These are phyloP conservation scores for Pyronema omphalodes DNA, from an alignment of 495 filamentous ascomycete genomes.

Conservation along the genomic window DNA sequence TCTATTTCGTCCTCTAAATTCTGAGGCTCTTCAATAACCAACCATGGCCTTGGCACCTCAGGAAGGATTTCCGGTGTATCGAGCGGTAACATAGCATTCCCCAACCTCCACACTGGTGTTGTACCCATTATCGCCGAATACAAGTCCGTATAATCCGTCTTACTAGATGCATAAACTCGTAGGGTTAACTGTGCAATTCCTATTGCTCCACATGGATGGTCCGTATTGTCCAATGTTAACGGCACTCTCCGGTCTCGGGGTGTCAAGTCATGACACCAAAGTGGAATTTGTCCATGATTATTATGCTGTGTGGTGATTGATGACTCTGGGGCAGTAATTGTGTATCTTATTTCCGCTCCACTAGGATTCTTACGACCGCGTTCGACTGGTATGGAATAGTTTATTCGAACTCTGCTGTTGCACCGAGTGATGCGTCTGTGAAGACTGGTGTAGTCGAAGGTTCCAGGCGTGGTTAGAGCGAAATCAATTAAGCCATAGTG, in stretches of 20 bases:
- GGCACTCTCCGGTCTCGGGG: slow-evolving; percentile 30
- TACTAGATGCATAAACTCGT: slow-evolving; percentile 16
- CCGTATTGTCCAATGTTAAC: slow-evolving; percentile 17
- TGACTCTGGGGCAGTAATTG: slow-evolving; percentile 31
- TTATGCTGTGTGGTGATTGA: slow-evolving; percentile 8
- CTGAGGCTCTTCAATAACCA: slow-evolving; percentile 20
- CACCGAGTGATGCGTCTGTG: slow-evolving; percentile 20
- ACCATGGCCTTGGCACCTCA: slow-evolving; percentile 14
- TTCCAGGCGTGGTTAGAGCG: slow-evolving; percentile 29
- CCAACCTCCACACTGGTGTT: slow-evolving; percentile 16
- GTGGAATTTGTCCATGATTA: slow-evolving; percentile 28
- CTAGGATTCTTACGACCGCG: slow-evolving; percentile 31
- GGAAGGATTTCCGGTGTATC: slow-evolving; percentile 12
- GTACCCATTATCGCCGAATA: slow-evolving; percentile 20
- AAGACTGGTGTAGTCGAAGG: slow-evolving; percentile 14
- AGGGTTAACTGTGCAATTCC: slow-evolving; percentile 30
- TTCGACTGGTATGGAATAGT: slow-evolving; percentile 27
- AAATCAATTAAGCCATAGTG: slow-evolving; percentile 34
- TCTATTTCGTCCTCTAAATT: slow-evolving; percentile 16
- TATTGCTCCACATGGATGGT: slow-evolving; percentile 30
- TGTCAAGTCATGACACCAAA: slow-evolving; percentile 41
- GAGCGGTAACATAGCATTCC: slow-evolving; percentile 15
- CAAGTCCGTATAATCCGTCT: slow-evolving; percentile 14
- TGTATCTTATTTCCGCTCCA: slow-evolving; percentile 33
- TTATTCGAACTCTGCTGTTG: slow-evolving; percentile 21